Percentiles rank a stretch among this genome's conserved stretches.
Conservation (phyloP, 1,139 yeast genomes). For the Geotrichum restrictum region DNA sequence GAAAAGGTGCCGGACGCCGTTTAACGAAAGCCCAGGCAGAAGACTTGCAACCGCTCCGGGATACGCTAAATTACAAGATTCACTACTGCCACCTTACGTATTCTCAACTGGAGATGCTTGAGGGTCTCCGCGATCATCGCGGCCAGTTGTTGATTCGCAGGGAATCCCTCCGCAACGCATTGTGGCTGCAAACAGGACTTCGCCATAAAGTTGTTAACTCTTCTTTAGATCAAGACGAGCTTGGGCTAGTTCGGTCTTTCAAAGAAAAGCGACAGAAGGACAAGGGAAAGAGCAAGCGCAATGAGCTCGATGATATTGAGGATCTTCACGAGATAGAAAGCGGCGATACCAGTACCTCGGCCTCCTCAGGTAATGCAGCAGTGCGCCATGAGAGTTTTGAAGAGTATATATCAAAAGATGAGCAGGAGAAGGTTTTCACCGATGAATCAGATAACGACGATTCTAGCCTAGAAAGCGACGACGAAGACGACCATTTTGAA, state of each 20-base stretch:
- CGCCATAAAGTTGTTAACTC: slow-evolving; percentile 39
- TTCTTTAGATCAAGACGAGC: slow-evolving; percentile 22
- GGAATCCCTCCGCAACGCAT: slow-evolving; percentile 43
- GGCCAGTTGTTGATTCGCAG: slow-evolving; percentile 41
- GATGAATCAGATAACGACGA: slow-evolving; percentile 12
- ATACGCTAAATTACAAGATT: slow-evolving; percentile 42
- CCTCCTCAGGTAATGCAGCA: neutral
- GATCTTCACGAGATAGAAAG: neutral
- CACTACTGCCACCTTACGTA: slow-evolving; percentile 49
- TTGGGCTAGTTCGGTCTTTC: slow-evolving; percentile 19
- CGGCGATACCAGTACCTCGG: slow-evolving; percentile 9
- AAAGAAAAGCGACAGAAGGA: neutral
- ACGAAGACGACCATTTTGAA: slow-evolving; percentile 3
- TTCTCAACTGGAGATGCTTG: slow-evolving; percentile 45
- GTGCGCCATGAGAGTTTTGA: neutral
- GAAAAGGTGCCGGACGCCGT: neutral
- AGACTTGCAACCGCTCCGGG: slow-evolving; percentile 29
- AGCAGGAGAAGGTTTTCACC: neutral
- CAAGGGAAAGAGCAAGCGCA: slow-evolving; percentile 1
- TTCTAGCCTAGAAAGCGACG: neutral
- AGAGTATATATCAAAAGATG: slow-evolving; percentile 1
- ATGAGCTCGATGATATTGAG: neutral
- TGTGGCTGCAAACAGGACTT: slow-evolving; percentile 47
- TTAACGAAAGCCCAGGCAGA: slow-evolving; percentile 11
- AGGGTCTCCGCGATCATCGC: slow-evolving; percentile 38